phyloP scores from a whole-genome alignment of 768 basidiomycete genomes.

The Tephrocybe sp. region DNA sequence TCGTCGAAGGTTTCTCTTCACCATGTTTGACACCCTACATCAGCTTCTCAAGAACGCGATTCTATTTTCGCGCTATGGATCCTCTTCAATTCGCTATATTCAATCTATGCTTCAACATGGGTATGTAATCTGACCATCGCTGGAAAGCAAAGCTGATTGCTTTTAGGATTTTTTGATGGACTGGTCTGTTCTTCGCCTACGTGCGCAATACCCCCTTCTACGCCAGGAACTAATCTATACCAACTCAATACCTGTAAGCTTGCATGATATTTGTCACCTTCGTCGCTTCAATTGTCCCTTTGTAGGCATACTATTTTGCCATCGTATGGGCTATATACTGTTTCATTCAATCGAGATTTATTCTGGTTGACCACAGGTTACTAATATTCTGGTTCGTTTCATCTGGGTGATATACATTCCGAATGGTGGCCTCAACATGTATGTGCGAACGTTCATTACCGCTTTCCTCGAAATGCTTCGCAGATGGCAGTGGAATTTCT shows the following conservation, averaged over 20 bases:
- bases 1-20: background rate
- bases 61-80: conserved; percentile 66
- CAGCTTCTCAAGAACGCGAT: conserved; percentile 31
- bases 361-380: conserved; percentile 41
- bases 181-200: conserved; percentile 78
- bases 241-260: conserved; percentile 53
- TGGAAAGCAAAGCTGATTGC: background rate
- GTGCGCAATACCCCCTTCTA: conserved; percentile 55
- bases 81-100: conserved; percentile 57
- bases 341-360: background rate
- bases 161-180: conserved; percentile 82
- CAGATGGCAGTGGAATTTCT: conserved; percentile 90
- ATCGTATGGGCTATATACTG: conserved; percentile 44
- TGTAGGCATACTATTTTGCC: conserved; percentile 74
- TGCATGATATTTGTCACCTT: background rate
- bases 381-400: conserved; percentile 77
- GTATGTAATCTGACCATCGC: conserved; percentile 38
- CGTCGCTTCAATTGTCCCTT: background rate
- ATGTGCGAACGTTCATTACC: conserved; percentile 62
- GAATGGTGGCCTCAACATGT: conserved; percentile 38
- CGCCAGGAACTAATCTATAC: conserved; percentile 75
- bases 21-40: background rate
- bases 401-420: conserved; percentile 82
- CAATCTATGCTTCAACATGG: conserved; percentile 77
- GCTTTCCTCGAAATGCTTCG: conserved; percentile 75